Evolutionary conservation across 495 filamentous ascomycete species (phyloP).

Genomic region (Polyplosphaeria fusca): DNA sequence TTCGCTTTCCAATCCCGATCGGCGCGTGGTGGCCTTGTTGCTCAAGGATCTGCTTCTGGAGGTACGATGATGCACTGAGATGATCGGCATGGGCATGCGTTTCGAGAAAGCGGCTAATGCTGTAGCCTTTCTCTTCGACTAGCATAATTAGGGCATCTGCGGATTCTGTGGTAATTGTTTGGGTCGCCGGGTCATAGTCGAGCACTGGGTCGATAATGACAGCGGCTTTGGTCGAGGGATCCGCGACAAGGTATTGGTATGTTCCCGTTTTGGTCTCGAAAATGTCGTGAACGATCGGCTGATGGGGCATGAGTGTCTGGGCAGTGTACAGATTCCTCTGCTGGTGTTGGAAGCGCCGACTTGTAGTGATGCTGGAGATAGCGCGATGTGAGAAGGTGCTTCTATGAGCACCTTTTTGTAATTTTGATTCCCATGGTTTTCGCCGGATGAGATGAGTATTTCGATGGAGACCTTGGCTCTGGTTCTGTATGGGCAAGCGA

Average conservation of each 20-base stretch:
- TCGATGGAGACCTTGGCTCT: too few relatives aligned
- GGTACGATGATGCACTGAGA: conserved; percentile 55
- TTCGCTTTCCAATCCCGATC: conserved; percentile 56
- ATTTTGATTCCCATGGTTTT: too few relatives aligned
- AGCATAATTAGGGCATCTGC: conserved; percentile 51
- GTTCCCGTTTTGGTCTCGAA: conserved; percentile 52
- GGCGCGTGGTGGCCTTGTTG: conserved; percentile 37
- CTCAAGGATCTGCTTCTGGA: conserved; percentile 46
- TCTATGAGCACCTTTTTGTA: too few relatives aligned
- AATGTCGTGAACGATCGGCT: conserved; percentile 40
- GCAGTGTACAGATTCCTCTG: conserved; percentile 15
- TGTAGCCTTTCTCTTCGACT: conserved; percentile 47
- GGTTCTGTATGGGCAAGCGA: too few relatives aligned
- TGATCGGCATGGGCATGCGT: conserved; percentile 64
- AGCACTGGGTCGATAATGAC: conserved; percentile 61
- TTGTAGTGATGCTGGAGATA: too few relatives aligned
- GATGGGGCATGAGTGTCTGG: neutral
- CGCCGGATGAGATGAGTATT: too few relatives aligned
- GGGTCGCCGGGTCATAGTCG: conserved; percentile 52
- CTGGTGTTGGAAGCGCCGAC: too few relatives aligned
- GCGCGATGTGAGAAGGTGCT: too few relatives aligned
- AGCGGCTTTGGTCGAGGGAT: conserved; percentile 47
- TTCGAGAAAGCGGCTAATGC: conserved; percentile 51
- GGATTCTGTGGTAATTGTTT: conserved; percentile 46
- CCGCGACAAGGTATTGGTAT: conserved; percentile 61